Conservation (phyloP, 108 stramenopile genomes). For the Pseudonitzschia pungens region DNA sequence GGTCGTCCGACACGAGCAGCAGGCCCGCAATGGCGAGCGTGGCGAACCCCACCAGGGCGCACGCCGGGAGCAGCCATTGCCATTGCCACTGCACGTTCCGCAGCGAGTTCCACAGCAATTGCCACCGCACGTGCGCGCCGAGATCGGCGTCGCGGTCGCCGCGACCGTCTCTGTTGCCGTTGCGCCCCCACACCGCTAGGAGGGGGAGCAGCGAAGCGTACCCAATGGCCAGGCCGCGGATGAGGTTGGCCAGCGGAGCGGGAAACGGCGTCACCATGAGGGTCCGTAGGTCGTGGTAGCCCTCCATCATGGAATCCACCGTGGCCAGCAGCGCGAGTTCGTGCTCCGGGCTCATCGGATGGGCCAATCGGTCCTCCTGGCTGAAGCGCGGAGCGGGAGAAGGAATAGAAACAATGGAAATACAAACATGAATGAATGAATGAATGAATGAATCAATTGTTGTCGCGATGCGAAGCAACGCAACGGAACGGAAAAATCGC, state of each 20-base stretch:
- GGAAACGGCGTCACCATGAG: constrained; percentile 42
- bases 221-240: constrained; percentile 36
- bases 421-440: too few species aligned
- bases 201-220: constrained; percentile 46
- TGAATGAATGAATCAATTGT: too few species aligned
- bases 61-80: constrained; percentile 19
- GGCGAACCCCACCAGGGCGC: constrained; percentile 30
- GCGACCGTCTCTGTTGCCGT: neutral
- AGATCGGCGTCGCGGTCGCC: neutral
- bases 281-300: constrained; percentile 26
- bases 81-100: too few species aligned
- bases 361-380: constrained; percentile 16
- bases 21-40: constrained; percentile 50
- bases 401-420: too few species aligned
- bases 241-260: constrained; percentile 43
- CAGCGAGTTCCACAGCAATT: too few species aligned
- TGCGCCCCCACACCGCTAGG: constrained; percentile 18
- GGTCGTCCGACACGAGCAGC: constrained; percentile 47
- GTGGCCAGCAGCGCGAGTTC: constrained; percentile 29
- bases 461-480: too few species aligned
- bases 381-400: neutral
- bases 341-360: constrained; percentile 20
- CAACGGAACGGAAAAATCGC: too few species aligned
- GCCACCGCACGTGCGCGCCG: too few species aligned
- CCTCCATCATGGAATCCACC: constrained; percentile 35